A percentile compares a stretch with the other conserved stretches of the same genome.
phyloP scores from a whole-genome alignment of 177 flowering plant species.

The Telopea speciosissima region DNA sequence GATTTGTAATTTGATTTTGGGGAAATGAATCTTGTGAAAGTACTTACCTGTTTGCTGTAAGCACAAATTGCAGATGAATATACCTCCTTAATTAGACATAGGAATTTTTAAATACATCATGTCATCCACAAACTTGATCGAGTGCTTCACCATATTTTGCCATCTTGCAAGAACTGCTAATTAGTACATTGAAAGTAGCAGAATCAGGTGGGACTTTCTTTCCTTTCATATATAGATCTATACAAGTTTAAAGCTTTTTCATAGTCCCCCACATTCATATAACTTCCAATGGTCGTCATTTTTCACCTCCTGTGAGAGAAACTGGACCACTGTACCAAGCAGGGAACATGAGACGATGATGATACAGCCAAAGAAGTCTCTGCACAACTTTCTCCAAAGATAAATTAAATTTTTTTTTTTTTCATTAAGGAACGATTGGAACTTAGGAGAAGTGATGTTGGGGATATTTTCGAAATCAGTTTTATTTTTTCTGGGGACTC shows the following conservation, averaged over 20 bases:
- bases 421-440: too few species aligned
- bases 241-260: conserved; percentile 65
- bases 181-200: conserved; percentile 69
- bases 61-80: conserved; percentile 80
- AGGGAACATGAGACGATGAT: too few species aligned
- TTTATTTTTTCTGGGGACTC: too few species aligned
- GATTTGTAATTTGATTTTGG: not conserved
- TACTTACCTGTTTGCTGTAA: conserved; percentile 79
- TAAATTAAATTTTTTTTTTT: too few species aligned
- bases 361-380: too few species aligned
- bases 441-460: too few species aligned
- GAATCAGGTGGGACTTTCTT: conserved; percentile 65
- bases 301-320: too few species aligned
- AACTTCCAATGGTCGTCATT: conserved; percentile 95
- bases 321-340: too few species aligned
- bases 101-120: conserved; percentile 64
- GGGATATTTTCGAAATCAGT: too few species aligned
- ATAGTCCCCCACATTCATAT: conserved; percentile 69
- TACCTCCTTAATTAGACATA: conserved; percentile 67
- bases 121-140: conserved; percentile 46
- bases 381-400: too few species aligned
- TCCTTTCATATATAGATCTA: conserved; percentile 53
- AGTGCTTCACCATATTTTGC: conserved; percentile 65
- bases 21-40: conserved; percentile 6
- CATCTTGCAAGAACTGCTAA: conserved; percentile 84